These are phyloP conservation scores for Lactuca saligna DNA, from an alignment of 129 eudicot species.

Conservation along the genomic window DNA sequence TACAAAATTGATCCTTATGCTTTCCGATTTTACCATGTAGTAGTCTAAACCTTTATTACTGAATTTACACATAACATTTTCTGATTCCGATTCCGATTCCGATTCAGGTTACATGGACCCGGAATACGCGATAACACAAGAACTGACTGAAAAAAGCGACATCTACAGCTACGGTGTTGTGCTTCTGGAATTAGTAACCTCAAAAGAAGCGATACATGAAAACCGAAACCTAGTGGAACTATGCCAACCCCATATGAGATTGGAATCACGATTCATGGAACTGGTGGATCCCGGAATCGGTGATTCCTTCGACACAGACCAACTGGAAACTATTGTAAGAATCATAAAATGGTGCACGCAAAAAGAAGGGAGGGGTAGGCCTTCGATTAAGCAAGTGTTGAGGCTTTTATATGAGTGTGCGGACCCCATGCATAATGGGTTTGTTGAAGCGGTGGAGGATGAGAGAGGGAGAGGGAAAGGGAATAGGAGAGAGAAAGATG, in stretches of 20 bases:
- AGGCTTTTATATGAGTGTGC: constrained; percentile 85
- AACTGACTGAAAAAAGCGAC: constrained; percentile 91
- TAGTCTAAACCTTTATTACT: no score
- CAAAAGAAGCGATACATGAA: constrained; percentile 73
- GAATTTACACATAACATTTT: no score
- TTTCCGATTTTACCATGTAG: no score
- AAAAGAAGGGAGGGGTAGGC: constrained; percentile 69
- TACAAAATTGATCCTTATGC: no score
- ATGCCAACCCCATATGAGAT: constrained; percentile 47
- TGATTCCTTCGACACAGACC: constrained; percentile 70
- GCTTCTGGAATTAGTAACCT: constrained; percentile 69
- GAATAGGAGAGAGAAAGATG: constrained; percentile 44
- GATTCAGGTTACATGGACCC: constrained; percentile 93
- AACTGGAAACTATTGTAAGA: constrained; percentile 62
- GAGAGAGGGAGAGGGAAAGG: constrained; percentile 56
- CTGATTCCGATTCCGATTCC: background rate
- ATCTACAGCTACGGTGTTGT: constrained; percentile 95
- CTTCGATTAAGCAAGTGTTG: constrained; percentile 84
- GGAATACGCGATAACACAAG: constrained; percentile 73
- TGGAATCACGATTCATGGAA: constrained; percentile 57
- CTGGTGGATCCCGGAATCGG: constrained; percentile 74
- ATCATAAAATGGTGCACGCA: constrained; percentile 82
- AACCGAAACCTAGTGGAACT: constrained; percentile 81
- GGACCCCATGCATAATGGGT: constrained; percentile 81
- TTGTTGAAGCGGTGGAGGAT: constrained; percentile 75